Base-by-base conservation (phyloP, 148 eudicot species). In the Beta vulgaris region DNA sequence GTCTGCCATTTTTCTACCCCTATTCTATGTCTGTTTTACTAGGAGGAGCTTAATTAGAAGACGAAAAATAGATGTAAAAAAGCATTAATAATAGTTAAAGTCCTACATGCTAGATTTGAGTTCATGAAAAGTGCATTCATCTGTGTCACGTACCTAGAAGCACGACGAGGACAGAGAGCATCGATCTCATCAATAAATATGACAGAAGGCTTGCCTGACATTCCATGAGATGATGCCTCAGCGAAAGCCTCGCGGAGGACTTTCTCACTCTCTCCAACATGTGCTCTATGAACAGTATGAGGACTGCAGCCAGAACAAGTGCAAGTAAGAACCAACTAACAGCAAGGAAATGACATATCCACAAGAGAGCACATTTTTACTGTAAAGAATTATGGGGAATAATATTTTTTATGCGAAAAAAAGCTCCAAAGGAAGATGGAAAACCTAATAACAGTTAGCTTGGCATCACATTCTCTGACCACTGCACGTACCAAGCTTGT, bases 401-500 rank as follows among this genome's bases (percentile, higher is more conserved):
- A 16, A n/a, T 13, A 34, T 2, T 13, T 10, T 6, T 18, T 23
- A 67, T 53, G 15, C 32, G 58, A 73, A 29, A 6, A 67, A 31
- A 61, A 57, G 54, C 8, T 69, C 21, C 62, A 70, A 73, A 15
- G 40, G 34, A 69, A 73, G 73, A 48, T 71, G 64, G 66, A 69
- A 59, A 34, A 91, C 98, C 98, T 91, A 48, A 94, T 87, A 64
- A 84, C 84, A n/a, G 73, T 89, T 72, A 94, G 86, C 77, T 84
- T 90, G 37, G 96, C 97, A 79, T 81, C 91, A 77, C 90, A 90
- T 92, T 94, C 98, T 55, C 80, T 96, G 84, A 90, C 97, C 70
- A 94, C 96, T 37, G 97, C 98, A 61, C 98, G 89, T 73, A 94
- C 98, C 88, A 94, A 86, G 85, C 97, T 94, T 29, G 97, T 94